A percentile compares a stretch with the other conserved stretches of the same genome.
Evolutionary conservation across 306 rosid species (phyloP).

Genomic region (Mimosa pudica): DNA sequence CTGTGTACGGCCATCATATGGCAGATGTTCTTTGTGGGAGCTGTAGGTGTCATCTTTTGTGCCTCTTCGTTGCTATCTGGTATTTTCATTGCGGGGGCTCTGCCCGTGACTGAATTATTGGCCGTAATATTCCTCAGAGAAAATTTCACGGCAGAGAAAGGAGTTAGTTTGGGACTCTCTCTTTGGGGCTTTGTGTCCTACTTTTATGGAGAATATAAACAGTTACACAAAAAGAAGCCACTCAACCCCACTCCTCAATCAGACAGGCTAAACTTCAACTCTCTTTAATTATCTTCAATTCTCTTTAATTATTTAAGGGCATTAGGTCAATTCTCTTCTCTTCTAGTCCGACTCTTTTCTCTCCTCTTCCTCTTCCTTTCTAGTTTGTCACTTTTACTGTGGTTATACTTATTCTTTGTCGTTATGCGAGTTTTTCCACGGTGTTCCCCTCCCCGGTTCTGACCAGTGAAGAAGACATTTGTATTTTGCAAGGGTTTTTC

Average conservation of each 20-base stretch:
- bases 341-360: no score
- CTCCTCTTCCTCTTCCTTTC: no score
- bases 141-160: conserved; percentile 68
- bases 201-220: conserved; percentile 69
- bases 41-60: conserved; percentile 71
- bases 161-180: conserved; percentile 67
- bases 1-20: conserved; percentile 57
- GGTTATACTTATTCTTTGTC: no score
- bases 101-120: conserved; percentile 37
- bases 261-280: neutral
- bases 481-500: no score
- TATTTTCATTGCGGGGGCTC: conserved; percentile 51
- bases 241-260: neutral
- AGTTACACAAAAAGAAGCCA: conserved; percentile 35
- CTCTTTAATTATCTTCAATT: neutral
- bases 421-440: no score
- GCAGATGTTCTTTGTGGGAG: conserved; percentile 81
- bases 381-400: no score
- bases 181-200: conserved; percentile 86
- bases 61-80: conserved; percentile 70
- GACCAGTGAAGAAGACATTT: no score
- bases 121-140: conserved; percentile 51
- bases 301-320: no score
- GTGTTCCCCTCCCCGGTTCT: no score
- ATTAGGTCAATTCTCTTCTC: no score